Conservation (phyloP, 1,139 yeast species). For the Protomyces arabidopsidicola region DNA sequence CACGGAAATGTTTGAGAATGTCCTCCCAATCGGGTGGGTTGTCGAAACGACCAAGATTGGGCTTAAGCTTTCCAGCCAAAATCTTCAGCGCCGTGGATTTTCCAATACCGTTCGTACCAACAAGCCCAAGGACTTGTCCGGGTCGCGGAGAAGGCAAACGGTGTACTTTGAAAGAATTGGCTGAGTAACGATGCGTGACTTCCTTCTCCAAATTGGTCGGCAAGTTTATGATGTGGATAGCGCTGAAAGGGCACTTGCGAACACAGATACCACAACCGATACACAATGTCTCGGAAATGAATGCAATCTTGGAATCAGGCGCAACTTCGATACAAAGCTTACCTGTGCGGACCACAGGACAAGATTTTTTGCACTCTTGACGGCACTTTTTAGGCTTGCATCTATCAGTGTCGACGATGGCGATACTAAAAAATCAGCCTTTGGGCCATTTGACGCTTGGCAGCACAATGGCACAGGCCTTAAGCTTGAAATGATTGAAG, state of each 20-base stretch:
- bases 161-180: constrained; percentile 94
- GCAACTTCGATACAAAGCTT: constrained; percentile 94
- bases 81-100: constrained; percentile 97
- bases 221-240: constrained; percentile 87
- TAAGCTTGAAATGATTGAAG: neutral
- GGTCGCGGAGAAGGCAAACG: constrained; percentile 98
- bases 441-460: neutral
- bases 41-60: constrained; percentile 87
- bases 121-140: constrained; percentile 95
- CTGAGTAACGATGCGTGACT: constrained; percentile 95
- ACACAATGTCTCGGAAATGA: constrained; percentile 90
- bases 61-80: constrained; percentile 97
- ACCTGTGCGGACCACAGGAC: constrained; percentile 98
- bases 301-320: constrained; percentile 86
- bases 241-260: constrained; percentile 96
- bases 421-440: constrained; percentile 56
- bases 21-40: constrained; percentile 98
- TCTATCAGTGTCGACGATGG: constrained; percentile 86
- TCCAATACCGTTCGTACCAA: constrained; percentile 99
- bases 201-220: constrained; percentile 91
- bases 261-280: constrained; percentile 99
- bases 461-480: neutral
- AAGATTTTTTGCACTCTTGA: constrained; percentile 92
- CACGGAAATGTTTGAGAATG: constrained; percentile 83
- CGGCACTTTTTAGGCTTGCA: constrained; percentile 98